Evolutionary conservation across 192 early-diverging fungal genomes (phyloP).

Genomic region (Geranomyces michiganensis): DNA sequence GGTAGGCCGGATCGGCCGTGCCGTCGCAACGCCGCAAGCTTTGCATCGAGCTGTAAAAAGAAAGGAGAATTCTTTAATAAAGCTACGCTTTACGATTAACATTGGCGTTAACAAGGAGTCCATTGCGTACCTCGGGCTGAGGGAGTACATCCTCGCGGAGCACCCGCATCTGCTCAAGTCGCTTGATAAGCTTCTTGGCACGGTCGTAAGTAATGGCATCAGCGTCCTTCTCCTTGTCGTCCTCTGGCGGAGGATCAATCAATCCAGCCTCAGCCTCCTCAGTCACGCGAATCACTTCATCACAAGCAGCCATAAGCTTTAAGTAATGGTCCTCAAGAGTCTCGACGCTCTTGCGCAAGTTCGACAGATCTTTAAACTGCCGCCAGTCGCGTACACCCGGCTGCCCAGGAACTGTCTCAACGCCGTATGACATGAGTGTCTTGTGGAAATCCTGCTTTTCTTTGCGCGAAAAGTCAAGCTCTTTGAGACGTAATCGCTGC

Average conservation of each 20-base stretch:
- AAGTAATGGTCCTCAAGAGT: slow-evolving; percentile 66
- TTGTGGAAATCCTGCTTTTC: slow-evolving; percentile 57
- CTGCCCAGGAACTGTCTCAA: slow-evolving; percentile 32
- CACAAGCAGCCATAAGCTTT: slow-evolving; percentile 61
- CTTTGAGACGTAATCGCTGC: slow-evolving; percentile 37
- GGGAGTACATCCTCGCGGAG: slow-evolving; percentile 66
- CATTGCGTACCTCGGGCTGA: slow-evolving; percentile 44
- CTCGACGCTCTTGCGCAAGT: slow-evolving; percentile 68
- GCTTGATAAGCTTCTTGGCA: slow-evolving; percentile 69
- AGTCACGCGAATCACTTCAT: slow-evolving; percentile 54
- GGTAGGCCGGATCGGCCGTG: slow-evolving; percentile 49
- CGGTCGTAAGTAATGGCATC: slow-evolving; percentile 68
- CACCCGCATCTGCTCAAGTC: slow-evolving; percentile 69
- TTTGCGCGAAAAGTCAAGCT: slow-evolving; percentile 51
- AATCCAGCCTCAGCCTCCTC: slow-evolving; percentile 24
- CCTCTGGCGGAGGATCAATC: slow-evolving; percentile 37
- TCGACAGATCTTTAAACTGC: slow-evolving; percentile 70
- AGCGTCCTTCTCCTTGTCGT: slow-evolving; percentile 36
- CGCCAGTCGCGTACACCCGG: slow-evolving; percentile 56
- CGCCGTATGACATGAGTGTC: slow-evolving; percentile 55
- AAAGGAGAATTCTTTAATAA: not conserved
- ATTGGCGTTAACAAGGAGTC: too few species aligned
- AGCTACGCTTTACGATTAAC: not conserved
- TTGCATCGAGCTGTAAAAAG: slow-evolving; percentile 38
- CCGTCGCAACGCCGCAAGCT: slow-evolving; percentile 34